phyloP scores from a whole-genome alignment of 2,329 filamentous ascomycete species.

The Cladosporium sp. region DNA sequence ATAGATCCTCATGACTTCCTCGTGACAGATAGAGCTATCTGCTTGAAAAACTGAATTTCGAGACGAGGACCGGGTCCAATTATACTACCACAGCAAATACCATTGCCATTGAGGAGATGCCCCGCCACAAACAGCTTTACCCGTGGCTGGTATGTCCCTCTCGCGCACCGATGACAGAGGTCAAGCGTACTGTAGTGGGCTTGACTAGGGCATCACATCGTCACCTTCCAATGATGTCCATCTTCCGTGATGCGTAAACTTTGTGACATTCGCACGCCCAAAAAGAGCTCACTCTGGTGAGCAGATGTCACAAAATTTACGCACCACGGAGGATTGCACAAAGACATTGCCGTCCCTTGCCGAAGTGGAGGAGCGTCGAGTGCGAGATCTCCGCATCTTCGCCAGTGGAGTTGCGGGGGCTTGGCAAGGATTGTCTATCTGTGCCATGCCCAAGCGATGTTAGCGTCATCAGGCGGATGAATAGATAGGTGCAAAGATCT shows the following conservation, averaged over 20 bases:
- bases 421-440: slow-evolving; percentile 3
- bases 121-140: neutral
- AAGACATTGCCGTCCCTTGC: slow-evolving; percentile 4
- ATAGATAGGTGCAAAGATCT: slow-evolving; percentile 11
- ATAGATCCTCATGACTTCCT: slow-evolving; percentile 4
- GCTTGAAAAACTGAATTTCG: neutral
- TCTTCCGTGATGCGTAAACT: no score
- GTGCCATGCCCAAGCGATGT: neutral
- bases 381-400: neutral
- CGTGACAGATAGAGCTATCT: neutral
- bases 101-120: neutral
- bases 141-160: neutral
- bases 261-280: no score
- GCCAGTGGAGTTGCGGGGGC: slow-evolving; percentile 3
- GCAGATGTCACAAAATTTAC: no score
- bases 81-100: neutral
- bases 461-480: slow-evolving; percentile 6
- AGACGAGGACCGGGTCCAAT: neutral
- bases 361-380: slow-evolving; percentile 4
- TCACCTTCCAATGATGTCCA: neutral
- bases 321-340: no score
- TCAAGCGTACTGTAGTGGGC: neutral
- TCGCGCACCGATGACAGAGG: slow-evolving; percentile 5
- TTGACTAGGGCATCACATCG: neutral
- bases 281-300: no score